Conservation (phyloP, 75 land plant genomes). For the Azolla pinnata region DNA sequence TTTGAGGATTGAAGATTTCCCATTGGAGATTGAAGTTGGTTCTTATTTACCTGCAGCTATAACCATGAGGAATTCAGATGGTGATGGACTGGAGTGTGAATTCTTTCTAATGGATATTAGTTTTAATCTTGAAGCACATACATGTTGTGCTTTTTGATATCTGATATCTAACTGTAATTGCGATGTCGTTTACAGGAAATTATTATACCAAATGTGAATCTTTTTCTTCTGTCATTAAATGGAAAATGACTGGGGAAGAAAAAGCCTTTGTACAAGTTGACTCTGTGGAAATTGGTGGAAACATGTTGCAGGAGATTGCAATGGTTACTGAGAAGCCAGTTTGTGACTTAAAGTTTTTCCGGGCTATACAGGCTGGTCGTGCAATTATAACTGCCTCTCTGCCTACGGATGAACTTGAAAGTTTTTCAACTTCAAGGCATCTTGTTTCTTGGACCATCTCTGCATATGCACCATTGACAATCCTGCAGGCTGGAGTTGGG, state of each 20-base stretch:
- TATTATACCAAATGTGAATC: slow-evolving; percentile 66
- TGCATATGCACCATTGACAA: slow-evolving; percentile 50
- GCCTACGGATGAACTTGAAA: slow-evolving; percentile 14
- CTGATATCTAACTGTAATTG: background rate
- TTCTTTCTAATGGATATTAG: background rate
- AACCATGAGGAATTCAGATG: slow-evolving; percentile 48
- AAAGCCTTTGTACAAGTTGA: slow-evolving; percentile 40
- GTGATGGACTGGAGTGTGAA: slow-evolving; percentile 21
- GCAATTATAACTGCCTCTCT: slow-evolving; percentile 58
- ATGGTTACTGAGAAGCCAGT: no score
- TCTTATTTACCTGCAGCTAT: slow-evolving; percentile 70
- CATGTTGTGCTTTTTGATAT: background rate
- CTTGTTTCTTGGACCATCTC: slow-evolving; percentile 42
- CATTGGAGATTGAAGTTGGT: slow-evolving; percentile 69
- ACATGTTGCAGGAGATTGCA: background rate
- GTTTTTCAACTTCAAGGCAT: slow-evolving; percentile 15
- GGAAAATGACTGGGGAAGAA: slow-evolving; percentile 51
- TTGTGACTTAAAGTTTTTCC: slow-evolving; percentile 63
- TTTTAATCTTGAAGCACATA: background rate
- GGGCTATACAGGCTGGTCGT: slow-evolving; percentile 49
- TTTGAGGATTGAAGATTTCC: slow-evolving; percentile 46
- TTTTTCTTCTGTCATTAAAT: slow-evolving; percentile 42
- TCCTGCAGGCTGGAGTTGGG: slow-evolving; percentile 68
- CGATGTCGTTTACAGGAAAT: slow-evolving; percentile 37
- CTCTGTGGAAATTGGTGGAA: no score